These are phyloP conservation scores for Stromatinia cepivora DNA, from an alignment of 2,329 filamentous ascomycete species.

Conservation along the genomic window DNA sequence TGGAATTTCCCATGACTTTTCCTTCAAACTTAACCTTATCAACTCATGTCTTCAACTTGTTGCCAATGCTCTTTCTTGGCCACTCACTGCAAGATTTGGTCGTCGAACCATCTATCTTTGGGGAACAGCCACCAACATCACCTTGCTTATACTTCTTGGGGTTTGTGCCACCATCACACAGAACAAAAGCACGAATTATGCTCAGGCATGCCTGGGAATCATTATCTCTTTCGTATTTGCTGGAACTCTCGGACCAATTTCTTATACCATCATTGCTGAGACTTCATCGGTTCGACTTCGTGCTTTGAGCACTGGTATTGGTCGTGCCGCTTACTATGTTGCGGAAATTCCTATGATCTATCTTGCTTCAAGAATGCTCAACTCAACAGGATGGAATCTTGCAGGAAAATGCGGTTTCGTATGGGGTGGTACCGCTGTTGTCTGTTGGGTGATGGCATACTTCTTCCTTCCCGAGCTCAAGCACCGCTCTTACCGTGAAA, in stretches of 20 bases:
- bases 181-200: constrained; percentile 47
- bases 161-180: constrained; percentile 54
- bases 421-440: constrained; percentile 57
- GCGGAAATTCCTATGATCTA: constrained; percentile 67
- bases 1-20: constrained; percentile 53
- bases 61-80: constrained; percentile 66
- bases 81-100: constrained; percentile 63
- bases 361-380: constrained; percentile 61
- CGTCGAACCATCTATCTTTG: constrained; percentile 65
- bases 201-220: constrained; percentile 62
- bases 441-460: constrained; percentile 52
- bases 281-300: constrained; percentile 65
- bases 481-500: constrained; percentile 52
- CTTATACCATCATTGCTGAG: constrained; percentile 67
- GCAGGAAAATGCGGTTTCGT: constrained; percentile 60
- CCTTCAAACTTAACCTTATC: constrained; percentile 64
- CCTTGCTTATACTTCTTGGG: constrained; percentile 58
- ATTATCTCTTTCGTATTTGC: constrained; percentile 67
- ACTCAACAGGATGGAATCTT: constrained; percentile 48
- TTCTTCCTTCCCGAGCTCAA: constrained; percentile 61
- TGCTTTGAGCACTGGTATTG: constrained; percentile 64
- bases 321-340: constrained; percentile 63
- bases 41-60: constrained; percentile 62
- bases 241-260: constrained; percentile 61
- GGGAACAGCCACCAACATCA: constrained; percentile 55